Evolutionary conservation across 495 filamentous ascomycete species (phyloP).

Genomic region (Daldinia grandis): DNA sequence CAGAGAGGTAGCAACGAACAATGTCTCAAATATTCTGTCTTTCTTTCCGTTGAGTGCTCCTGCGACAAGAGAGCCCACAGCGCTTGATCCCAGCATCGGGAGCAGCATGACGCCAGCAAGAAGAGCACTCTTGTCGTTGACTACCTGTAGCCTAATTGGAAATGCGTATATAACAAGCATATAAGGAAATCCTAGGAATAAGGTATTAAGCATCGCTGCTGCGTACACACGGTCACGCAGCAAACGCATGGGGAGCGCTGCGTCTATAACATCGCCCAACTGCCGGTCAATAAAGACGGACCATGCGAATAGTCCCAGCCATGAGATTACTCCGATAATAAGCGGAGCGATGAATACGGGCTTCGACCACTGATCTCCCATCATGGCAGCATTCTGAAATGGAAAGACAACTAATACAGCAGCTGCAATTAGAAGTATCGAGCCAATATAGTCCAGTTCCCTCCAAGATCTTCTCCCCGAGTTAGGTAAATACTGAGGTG

Average conservation of each 20-base stretch:
- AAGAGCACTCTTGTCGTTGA: constrained; percentile 58
- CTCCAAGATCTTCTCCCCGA: constrained; percentile 50
- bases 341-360: constrained; percentile 57
- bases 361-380: constrained; percentile 49
- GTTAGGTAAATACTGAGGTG: constrained; percentile 45
- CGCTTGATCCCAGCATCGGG: constrained; percentile 60
- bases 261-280: constrained; percentile 45
- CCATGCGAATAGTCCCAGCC: constrained; percentile 56
- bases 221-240: constrained; percentile 53
- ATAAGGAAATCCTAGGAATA: constrained; percentile 65
- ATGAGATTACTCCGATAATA: constrained; percentile 51
- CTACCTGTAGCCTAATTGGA: constrained; percentile 66
- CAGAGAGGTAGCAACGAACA: constrained; percentile 45
- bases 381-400: constrained; percentile 63
- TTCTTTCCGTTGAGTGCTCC: constrained; percentile 50
- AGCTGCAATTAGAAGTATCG: constrained; percentile 61
- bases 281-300: constrained; percentile 44
- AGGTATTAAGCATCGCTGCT: constrained; percentile 52
- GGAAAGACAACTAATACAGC: constrained; percentile 67
- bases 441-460: constrained; percentile 64
- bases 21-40: constrained; percentile 48
- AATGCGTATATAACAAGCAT: constrained; percentile 64
- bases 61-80: constrained; percentile 56
- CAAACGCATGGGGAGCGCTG: constrained; percentile 54
- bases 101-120: constrained; percentile 67